These are phyloP conservation scores for Epichloe coenophiala DNA, from an alignment of 2,329 filamentous ascomycete genomes.

Conservation along the genomic window DNA sequence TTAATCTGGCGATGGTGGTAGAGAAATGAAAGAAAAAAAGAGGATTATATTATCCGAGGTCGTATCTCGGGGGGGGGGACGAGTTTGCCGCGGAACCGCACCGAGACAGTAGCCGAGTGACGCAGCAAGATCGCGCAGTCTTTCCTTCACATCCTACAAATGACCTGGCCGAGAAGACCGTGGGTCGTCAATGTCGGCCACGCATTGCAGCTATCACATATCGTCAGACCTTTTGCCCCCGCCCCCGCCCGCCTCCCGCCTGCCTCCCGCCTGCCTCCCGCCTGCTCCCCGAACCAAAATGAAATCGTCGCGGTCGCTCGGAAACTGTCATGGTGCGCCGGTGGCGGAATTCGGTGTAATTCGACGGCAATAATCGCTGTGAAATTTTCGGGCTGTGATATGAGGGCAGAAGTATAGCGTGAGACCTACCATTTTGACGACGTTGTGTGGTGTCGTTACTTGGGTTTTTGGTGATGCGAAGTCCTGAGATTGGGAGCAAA, in stretches of 20 bases:
- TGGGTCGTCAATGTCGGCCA: not conserved
- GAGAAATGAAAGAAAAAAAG: not conserved
- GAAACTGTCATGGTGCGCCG: constrained; percentile 19
- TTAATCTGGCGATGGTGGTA: not conserved
- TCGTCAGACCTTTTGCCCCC: not conserved
- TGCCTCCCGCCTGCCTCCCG: too few species aligned
- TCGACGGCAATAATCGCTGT: not conserved
- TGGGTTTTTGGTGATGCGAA: constrained; percentile 29
- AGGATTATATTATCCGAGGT: not conserved
- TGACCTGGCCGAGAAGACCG: too few species aligned
- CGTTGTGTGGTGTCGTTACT: constrained; percentile 28
- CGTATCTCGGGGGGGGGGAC: not conserved
- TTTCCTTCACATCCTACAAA: too few species aligned
- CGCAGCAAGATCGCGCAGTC: not conserved
- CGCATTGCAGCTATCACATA: too few species aligned
- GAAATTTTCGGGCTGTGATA: constrained; percentile 1
- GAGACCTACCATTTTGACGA: constrained; percentile 36
- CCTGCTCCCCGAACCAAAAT: not conserved
- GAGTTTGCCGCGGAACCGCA: not conserved
- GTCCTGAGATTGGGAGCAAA: constrained; percentile 22
- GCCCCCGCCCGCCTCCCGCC: too few species aligned
- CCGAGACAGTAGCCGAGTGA: not conserved
- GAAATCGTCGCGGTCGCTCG: not conserved
- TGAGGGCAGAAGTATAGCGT: constrained; percentile 7
- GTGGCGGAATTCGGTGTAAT: constrained; percentile 10